These are phyloP conservation scores for Aspergillus fumigatiaffinis DNA, from an alignment of 2,329 filamentous ascomycete species.

Conservation along the genomic window DNA sequence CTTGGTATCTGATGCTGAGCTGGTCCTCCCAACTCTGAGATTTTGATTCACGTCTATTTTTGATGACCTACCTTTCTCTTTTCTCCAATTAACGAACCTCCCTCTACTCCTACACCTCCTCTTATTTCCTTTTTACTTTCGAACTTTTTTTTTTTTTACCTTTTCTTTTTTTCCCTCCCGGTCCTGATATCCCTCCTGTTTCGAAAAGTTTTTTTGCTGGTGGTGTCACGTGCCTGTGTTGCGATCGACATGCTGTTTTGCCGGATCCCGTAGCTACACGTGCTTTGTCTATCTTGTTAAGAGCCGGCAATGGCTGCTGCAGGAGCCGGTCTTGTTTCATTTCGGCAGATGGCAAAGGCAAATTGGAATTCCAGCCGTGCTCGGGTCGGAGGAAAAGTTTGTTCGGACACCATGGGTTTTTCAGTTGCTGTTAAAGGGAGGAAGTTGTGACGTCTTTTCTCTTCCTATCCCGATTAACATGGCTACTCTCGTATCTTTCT, in stretches of 20 bases:
- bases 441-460: constrained; percentile 22
- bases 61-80: constrained; percentile 30
- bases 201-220: constrained; percentile 38
- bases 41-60: constrained; percentile 31
- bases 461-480: constrained; percentile 13
- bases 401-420: constrained; percentile 20
- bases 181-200: constrained; percentile 42
- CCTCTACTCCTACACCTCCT: constrained; percentile 14
- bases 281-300: constrained; percentile 1
- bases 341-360: constrained; percentile 2
- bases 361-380: not conserved
- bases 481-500: constrained; percentile 14
- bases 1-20: constrained; percentile 16
- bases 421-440: constrained; percentile 19
- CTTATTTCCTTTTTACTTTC: constrained; percentile 10
- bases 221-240: constrained; percentile 30
- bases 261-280: constrained; percentile 6
- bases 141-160: constrained; percentile 19
- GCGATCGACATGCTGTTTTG: constrained; percentile 29
- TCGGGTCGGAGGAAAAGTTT: constrained; percentile 22
- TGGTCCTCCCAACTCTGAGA: constrained; percentile 23
- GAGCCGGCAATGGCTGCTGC: not conserved
- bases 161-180: constrained; percentile 24
- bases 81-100: constrained; percentile 23
- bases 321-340: constrained; percentile 1